Conservation (phyloP, 768 basidiomycete genomes). For the Cystofilobasidium capitatum region DNA sequence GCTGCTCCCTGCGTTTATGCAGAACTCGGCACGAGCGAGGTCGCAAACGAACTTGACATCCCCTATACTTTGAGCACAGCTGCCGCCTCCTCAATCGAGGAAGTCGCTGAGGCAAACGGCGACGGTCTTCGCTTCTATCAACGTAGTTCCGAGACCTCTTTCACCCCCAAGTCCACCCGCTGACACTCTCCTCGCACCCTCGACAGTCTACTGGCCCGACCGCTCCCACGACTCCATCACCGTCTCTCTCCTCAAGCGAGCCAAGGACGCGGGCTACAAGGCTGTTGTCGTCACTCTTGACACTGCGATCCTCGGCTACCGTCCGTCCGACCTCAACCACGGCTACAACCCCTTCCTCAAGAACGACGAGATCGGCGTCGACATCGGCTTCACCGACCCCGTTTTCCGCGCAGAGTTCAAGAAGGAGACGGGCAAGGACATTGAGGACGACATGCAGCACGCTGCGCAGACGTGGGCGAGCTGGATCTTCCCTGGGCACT, state of each 20-base stretch:
- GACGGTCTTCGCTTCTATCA: neutral
- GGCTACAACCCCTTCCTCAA: slow-evolving; percentile 55
- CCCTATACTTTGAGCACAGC: slow-evolving; percentile 1
- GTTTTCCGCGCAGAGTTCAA: slow-evolving; percentile 47
- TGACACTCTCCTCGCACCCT: too few species aligned
- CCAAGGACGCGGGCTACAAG: slow-evolving; percentile 56
- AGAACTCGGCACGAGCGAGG: neutral
- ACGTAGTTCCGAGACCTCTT: neutral
- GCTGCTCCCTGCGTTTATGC: too few species aligned
- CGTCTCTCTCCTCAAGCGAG: slow-evolving; percentile 56
- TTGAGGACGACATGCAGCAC: slow-evolving; percentile 44
- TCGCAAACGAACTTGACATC: neutral
- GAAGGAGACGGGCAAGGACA: neutral
- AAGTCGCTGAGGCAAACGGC: neutral
- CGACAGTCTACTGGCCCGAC: slow-evolving; percentile 50
- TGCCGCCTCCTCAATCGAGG: neutral
- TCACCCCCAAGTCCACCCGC: too few species aligned
- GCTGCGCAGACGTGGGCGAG: slow-evolving; percentile 37
- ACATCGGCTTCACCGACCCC: slow-evolving; percentile 50
- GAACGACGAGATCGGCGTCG: slow-evolving; percentile 10
- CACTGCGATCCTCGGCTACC: slow-evolving; percentile 63
- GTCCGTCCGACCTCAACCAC: slow-evolving; percentile 59
- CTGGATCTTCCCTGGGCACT: slow-evolving; percentile 46
- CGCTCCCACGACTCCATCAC: slow-evolving; percentile 48
- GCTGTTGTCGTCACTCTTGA: slow-evolving; percentile 69